These are phyloP conservation scores for Ceriops tagal DNA, from an alignment of 345 rosid species.

Conservation along the genomic window DNA sequence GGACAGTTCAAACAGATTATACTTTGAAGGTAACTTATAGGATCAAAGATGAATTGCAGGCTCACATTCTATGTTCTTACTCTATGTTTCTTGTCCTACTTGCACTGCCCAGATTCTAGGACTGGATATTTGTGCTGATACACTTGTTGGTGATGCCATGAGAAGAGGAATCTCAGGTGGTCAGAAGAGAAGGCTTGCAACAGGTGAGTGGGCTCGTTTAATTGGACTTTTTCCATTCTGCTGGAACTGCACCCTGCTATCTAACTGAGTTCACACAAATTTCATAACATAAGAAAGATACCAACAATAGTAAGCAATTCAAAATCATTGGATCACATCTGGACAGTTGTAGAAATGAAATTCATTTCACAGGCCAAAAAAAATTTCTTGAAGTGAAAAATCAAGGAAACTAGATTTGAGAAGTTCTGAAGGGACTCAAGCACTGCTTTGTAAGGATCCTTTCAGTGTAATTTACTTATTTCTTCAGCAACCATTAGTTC, in stretches of 20 bases:
- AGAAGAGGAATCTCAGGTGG: constrained; percentile 62
- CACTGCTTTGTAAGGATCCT: no score
- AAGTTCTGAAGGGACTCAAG: no score
- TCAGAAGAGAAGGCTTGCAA: constrained; percentile 46
- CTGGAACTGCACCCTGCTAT: neutral
- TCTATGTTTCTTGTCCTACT: neutral
- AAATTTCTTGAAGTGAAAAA: no score
- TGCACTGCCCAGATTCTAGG: constrained; percentile 49
- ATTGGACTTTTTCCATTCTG: neutral
- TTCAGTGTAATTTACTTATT: no score
- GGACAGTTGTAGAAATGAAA: no score
- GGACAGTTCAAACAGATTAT: constrained; percentile 54
- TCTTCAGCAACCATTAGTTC: no score
- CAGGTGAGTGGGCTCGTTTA: constrained; percentile 25
- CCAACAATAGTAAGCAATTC: no score
- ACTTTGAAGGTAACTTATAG: constrained; percentile 38
- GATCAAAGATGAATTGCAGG: neutral
- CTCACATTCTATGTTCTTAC: neutral
- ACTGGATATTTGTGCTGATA: constrained; percentile 60
- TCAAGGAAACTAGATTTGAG: no score
- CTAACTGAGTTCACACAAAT: neutral
- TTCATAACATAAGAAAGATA: neutral
- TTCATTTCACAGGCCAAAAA: no score
- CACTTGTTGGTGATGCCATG: constrained; percentile 68
- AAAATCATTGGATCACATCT: no score